Evolutionary conservation across 345 rosid species (phyloP).

Genomic region (Stellera chamaejasme): DNA sequence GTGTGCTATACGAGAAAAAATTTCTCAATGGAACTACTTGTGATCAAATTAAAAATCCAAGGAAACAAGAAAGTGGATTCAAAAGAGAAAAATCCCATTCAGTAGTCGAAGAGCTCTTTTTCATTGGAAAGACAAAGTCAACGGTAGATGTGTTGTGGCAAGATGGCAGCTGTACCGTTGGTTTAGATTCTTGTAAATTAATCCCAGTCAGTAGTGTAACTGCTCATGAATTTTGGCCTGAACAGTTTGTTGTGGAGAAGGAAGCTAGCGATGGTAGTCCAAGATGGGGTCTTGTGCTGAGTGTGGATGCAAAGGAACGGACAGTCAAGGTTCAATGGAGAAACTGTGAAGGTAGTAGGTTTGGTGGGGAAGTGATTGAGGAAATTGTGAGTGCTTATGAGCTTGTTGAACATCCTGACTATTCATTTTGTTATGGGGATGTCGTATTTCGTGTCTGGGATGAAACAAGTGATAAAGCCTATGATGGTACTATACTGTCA

Average conservation of each 20-base stretch:
- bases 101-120: constrained; percentile 35
- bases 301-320: constrained; percentile 69
- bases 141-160: constrained; percentile 83
- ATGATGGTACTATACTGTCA: constrained; percentile 13
- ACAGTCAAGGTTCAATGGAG: constrained; percentile 73
- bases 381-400: constrained; percentile 84
- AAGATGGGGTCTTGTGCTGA: constrained; percentile 65
- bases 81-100: constrained; percentile 21
- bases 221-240: constrained; percentile 88
- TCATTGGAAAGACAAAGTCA: constrained; percentile 53
- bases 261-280: constrained; percentile 28
- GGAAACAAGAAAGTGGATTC: constrained; percentile 26
- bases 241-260: constrained; percentile 75
- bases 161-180: constrained; percentile 50
- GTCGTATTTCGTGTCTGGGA: constrained; percentile 45
- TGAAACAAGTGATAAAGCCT: constrained; percentile 13
- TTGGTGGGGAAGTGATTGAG: constrained; percentile 27
- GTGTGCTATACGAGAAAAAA: constrained; percentile 17
- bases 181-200: constrained; percentile 49
- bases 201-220: constrained; percentile 51
- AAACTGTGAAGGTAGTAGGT: constrained; percentile 25
- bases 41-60: constrained; percentile 14
- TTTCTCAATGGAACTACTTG: constrained; percentile 16
- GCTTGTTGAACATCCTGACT: constrained; percentile 81
- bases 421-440: constrained; percentile 58